Percentiles rank a stretch among this genome's conserved stretches.
phyloP scores from a whole-genome alignment of 805 yeast genomes.

The Metschnikowia dekortorum region DNA sequence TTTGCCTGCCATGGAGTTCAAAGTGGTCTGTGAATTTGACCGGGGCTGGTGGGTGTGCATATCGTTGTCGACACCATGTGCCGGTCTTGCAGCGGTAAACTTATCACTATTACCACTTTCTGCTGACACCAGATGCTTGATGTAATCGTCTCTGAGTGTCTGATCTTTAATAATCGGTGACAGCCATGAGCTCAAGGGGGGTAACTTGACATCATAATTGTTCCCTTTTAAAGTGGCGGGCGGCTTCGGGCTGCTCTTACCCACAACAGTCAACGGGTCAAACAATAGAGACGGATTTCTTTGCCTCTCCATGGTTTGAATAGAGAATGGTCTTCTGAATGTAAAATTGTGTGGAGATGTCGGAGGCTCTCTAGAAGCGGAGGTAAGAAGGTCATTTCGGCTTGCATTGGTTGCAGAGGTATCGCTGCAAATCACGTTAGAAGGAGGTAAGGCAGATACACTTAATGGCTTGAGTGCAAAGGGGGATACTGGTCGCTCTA shows the following conservation, averaged over 20 bases:
- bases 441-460: background rate
- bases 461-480: background rate
- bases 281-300: constrained; percentile 3
- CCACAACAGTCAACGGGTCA: constrained; percentile 3
- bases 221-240: background rate
- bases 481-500: background rate
- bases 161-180: background rate
- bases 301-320: background rate
- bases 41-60: background rate
- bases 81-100: background rate
- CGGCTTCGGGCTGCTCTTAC: background rate
- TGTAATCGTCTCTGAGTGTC: background rate
- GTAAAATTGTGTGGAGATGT: background rate
- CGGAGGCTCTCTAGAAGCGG: background rate
- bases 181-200: background rate
- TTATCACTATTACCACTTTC: background rate
- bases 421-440: background rate
- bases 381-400: background rate
- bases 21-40: background rate
- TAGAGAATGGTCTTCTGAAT: constrained; percentile 1
- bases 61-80: background rate
- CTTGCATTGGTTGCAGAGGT: background rate
- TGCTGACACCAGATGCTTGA: background rate
- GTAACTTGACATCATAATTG: background rate
- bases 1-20: background rate